phyloP scores from a whole-genome alignment of 169 alveolate species.

The Eimeria tenella region DNA sequence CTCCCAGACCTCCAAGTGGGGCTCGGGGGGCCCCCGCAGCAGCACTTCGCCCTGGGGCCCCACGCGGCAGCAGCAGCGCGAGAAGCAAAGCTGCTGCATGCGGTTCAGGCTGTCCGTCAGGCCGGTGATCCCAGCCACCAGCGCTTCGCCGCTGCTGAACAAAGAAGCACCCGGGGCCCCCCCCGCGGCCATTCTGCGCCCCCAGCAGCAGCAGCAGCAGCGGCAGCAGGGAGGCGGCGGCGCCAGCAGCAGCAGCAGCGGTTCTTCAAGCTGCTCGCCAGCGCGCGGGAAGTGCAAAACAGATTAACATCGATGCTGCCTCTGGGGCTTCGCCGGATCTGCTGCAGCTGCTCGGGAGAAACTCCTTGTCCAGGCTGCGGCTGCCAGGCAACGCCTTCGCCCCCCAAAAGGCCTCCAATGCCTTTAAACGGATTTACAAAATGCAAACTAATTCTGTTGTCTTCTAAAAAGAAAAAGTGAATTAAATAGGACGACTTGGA shows the following conservation, averaged over 20 bases:
- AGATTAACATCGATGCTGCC: no score
- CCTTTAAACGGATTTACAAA: no score
- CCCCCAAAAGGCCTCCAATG: no score
- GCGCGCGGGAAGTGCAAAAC: no score
- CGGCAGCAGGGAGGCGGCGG: neutral
- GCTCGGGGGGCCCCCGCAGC: neutral
- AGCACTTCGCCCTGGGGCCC: neutral
- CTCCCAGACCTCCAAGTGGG: constrained; percentile 6
- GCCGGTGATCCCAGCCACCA: constrained; percentile 18
- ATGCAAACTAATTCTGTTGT: no score
- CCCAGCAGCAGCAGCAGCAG: neutral
- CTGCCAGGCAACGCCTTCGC: no score
- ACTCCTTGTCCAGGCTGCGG: no score
- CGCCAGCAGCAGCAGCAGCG: neutral
- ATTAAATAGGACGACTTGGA: no score
- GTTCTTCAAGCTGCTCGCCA: neutral
- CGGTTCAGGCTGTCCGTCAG: constrained; percentile 43
- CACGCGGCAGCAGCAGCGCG: constrained; percentile 36
- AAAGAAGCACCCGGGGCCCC: neutral
- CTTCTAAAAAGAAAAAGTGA: no score
- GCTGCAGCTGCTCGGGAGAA: no score
- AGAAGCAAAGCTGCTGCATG: constrained; percentile 4
- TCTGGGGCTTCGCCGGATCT: no score
- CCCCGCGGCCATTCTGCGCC: neutral
- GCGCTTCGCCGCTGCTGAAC: neutral